A percentile compares a stretch with the other conserved stretches of the same genome.
Evolutionary conservation across 2,329 filamentous ascomycete species (phyloP).

Genomic region (Epichloe aotearoae): DNA sequence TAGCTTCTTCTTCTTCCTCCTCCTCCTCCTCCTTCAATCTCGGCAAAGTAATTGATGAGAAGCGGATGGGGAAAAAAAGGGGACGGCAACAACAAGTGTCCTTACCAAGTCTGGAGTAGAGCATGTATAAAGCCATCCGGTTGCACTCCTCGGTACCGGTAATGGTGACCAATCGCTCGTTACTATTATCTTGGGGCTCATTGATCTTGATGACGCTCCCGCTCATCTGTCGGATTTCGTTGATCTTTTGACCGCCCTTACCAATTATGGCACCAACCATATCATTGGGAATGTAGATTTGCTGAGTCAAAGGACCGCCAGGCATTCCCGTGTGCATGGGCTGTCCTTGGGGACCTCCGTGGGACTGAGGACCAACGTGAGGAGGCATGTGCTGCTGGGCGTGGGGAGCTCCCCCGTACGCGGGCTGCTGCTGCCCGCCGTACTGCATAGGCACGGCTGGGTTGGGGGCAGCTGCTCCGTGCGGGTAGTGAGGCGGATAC

Average conservation of each 20-base stretch:
- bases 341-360: constrained; percentile 57
- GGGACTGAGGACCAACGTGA: constrained; percentile 40
- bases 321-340: constrained; percentile 55
- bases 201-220: constrained; percentile 99
- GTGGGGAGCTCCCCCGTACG: constrained; percentile 67
- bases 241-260: constrained; percentile 97
- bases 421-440: constrained; percentile 56
- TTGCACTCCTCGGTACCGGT: constrained; percentile 97
- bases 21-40: background rate
- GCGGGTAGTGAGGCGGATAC: constrained; percentile 59
- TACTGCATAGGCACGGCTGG: constrained; percentile 66
- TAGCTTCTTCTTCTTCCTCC: background rate
- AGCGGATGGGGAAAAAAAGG: background rate
- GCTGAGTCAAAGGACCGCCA: constrained; percentile 68
- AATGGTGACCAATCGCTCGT: constrained; percentile 92
- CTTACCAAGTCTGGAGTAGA: constrained; percentile 89
- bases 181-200: constrained; percentile 97
- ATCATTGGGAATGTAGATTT: constrained; percentile 98
- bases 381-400: constrained; percentile 61
- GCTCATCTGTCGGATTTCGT: constrained; percentile 92
- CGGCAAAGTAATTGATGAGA: background rate
- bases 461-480: constrained; percentile 44
- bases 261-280: constrained; percentile 99
- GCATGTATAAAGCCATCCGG: constrained; percentile 99
- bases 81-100: background rate